phyloP scores from a whole-genome alignment of 257 asterid species.

The Ballota nigra region DNA sequence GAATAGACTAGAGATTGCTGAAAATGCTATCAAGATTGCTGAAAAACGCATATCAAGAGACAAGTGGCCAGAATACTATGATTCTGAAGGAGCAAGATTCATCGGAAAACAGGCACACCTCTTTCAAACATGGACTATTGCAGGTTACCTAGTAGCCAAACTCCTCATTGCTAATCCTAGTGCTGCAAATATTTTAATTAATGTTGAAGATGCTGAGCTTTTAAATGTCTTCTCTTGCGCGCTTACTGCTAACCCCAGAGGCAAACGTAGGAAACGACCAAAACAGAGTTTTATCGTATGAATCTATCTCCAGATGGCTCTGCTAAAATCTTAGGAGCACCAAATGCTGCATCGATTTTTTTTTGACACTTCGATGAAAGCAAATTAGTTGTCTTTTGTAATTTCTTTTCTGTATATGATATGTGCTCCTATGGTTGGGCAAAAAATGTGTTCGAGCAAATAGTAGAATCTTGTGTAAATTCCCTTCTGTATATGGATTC shows the following conservation, averaged over 20 bases:
- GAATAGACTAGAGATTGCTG: constrained; percentile 70
- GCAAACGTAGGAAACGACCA: constrained; percentile 52
- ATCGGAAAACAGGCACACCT: constrained; percentile 64
- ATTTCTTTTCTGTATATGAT: not conserved
- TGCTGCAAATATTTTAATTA: constrained; percentile 55
- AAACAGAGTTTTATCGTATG: constrained; percentile 64
- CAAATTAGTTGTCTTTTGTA: not conserved
- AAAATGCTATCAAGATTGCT: constrained; percentile 56
- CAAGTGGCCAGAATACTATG: constrained; percentile 79
- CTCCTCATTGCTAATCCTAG: constrained; percentile 49
- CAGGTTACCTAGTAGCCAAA: constrained; percentile 66
- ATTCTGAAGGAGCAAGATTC: constrained; percentile 59
- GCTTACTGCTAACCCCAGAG: constrained; percentile 49
- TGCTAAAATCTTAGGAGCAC: not conserved
- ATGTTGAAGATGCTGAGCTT: constrained; percentile 67
- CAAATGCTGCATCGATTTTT: too few species aligned
- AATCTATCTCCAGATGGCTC: not conserved
- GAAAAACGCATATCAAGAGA: constrained; percentile 57
- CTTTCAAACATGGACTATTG: constrained; percentile 71
- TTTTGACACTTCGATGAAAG: not conserved
- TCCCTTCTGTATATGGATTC: too few species aligned
- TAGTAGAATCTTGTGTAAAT: not conserved
- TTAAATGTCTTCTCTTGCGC: constrained; percentile 63
- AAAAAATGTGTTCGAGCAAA: not conserved
- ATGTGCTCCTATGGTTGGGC: not conserved